Base-by-base conservation (phyloP, 1,284 basidiomycete species). In the Pseudozyma flocculosa region DNA sequence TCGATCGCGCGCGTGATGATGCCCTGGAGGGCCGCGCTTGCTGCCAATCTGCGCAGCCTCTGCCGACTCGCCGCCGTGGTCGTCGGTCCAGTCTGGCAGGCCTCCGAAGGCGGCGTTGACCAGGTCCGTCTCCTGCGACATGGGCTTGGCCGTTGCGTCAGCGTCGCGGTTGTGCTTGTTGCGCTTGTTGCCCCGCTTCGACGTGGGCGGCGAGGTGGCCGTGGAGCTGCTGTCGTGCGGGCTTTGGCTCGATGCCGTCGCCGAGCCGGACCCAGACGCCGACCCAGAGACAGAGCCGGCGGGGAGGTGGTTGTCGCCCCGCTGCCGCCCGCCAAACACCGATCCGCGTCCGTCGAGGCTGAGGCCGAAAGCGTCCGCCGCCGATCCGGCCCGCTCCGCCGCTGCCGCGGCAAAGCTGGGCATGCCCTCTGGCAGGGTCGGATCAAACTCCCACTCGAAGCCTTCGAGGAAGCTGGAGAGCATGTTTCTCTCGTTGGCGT, bases 401-500 rank as follows among this genome's bases (percentile, higher is more conserved):
- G 61, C 57, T 14, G 68, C 70, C 2, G 67, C 65, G 8, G 70
- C 68, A 49, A 74, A 74, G 50, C 64, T 68, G 1, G 72, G 72
- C 68, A 74, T 61, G 14, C 68, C 64, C 23, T 69, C 62, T 2
- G 72, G 72, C 11, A 74, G 45, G 13, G 52, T 55, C 1, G 72
- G 72, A 37, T 74, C 68, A 50, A 74, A 74, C 39, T 74, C 68
- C 63, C 66, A 72, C 38, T 74, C 68, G 37, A 74, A 72, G 10
- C 70, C 64, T 43, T 65, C 61, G 24, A 74, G 44, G 51, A 74
- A 74, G 50, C 58, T 68, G 45, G 64, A 54, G 5, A 74, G 46
- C 21, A 74, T 50, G 18, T 52, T 57, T 46, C 62, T 54, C 34
- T 74, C 72, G 37, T 54, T 63, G 7, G 70, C 57, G 36, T 74